These are phyloP conservation scores for Avena insularis DNA, from an alignment of 176 grass and related monocot species.

Conservation along the genomic window DNA sequence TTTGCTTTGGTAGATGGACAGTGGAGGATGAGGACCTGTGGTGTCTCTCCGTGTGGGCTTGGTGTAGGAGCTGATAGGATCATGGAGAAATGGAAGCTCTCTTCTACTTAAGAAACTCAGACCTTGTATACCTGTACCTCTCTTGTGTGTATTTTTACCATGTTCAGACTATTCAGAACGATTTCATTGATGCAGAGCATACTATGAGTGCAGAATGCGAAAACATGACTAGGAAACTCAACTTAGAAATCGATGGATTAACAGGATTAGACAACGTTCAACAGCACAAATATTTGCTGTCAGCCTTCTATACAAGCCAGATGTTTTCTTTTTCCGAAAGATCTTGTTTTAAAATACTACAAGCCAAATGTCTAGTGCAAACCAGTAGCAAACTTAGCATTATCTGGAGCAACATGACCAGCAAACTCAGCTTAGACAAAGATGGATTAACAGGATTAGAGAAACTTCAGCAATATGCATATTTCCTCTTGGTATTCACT, in stretches of 20 bases:
- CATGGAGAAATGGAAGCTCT: constrained; percentile 32
- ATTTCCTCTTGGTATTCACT: too few species aligned
- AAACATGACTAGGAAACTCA: not conserved
- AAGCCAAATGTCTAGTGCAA: not conserved
- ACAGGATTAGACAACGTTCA: not conserved
- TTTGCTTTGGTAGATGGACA: constrained; percentile 32
- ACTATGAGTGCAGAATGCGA: not conserved
- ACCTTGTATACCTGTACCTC: constrained; percentile 33
- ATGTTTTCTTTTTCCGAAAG: not conserved
- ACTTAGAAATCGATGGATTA: not conserved
- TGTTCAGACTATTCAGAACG: constrained; percentile 27
- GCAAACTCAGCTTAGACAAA: too few species aligned
- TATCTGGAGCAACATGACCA: too few species aligned
- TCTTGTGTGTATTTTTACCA: constrained; percentile 45
- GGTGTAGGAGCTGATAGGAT: constrained; percentile 44
- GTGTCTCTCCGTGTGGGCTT: not conserved
- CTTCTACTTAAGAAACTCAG: constrained; percentile 37
- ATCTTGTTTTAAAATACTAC: too few species aligned
- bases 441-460: too few species aligned
- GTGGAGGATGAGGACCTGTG: constrained; percentile 35
- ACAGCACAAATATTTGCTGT: not conserved
- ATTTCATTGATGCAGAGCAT: constrained; percentile 23
- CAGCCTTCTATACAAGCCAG: not conserved
- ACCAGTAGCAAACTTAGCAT: too few species aligned
- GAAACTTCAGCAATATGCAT: too few species aligned